Percentiles rank a stretch among this genome's conserved stretches.
Conservation (phyloP, 2,329 filamentous ascomycete species). For the Neofusicoccum parvum region DNA sequence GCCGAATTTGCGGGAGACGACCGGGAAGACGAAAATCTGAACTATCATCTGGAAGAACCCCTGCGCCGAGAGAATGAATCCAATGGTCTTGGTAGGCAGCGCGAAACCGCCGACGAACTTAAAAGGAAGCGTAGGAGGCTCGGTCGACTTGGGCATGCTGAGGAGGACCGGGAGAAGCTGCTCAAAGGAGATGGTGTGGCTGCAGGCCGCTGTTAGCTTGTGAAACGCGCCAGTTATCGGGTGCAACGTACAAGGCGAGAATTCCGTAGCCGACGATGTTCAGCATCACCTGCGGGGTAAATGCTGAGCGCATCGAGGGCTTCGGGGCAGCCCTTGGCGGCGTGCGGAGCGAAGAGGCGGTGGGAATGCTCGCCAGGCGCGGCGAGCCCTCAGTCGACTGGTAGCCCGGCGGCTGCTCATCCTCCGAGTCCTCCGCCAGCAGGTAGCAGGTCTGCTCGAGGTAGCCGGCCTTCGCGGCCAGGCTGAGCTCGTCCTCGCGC, state of each 20-base stretch:
- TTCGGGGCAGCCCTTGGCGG: constrained; percentile 25
- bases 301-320: constrained; percentile 57
- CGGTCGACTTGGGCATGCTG: constrained; percentile 63
- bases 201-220: constrained; percentile 43
- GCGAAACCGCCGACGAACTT: constrained; percentile 87
- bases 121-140: constrained; percentile 70
- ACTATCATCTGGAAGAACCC: constrained; percentile 87
- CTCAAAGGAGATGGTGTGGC: constrained; percentile 96
- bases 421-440: constrained; percentile 57
- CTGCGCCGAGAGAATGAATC: constrained; percentile 84
- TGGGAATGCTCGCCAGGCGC: constrained; percentile 43
- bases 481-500: constrained; percentile 30
- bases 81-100: constrained; percentile 79
- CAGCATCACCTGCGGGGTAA: constrained; percentile 81
- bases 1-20: constrained; percentile 73
- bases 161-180: constrained; percentile 91
- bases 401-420: constrained; percentile 70
- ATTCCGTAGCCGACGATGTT: constrained; percentile 91
- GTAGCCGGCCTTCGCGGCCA: constrained; percentile 47
- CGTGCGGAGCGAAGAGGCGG: constrained; percentile 24
- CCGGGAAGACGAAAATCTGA: constrained; percentile 81
- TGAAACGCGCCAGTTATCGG: constrained; percentile 23
- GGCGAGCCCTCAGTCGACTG: constrained; percentile 60
- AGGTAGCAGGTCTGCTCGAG: constrained; percentile 64
- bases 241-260: constrained; percentile 79